Evolutionary conservation across 345 rosid genomes (phyloP).

Genomic region (Arabidopsis arenosa): DNA sequence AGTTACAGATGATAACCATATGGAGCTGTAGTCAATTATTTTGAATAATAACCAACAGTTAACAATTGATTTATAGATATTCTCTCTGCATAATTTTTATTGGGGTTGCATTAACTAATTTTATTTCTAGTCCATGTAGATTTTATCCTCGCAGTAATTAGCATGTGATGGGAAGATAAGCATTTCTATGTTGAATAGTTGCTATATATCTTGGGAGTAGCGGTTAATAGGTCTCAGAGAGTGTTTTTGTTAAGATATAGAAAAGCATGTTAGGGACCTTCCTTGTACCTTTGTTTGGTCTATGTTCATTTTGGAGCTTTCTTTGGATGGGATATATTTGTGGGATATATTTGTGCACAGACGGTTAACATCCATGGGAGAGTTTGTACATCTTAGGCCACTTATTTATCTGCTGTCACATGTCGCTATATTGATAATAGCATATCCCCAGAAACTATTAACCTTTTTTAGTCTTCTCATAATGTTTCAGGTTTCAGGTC

Average conservation of each 20-base stretch:
- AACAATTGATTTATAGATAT: conserved; percentile 16
- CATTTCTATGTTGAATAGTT: neutral
- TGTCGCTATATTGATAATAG: conserved; percentile 20
- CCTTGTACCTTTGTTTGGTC: conserved; percentile 19
- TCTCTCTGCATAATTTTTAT: conserved; percentile 18
- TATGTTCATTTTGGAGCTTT: conserved; percentile 2
- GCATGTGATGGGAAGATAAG: conserved; percentile 20
- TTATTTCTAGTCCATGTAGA: conserved; percentile 13
- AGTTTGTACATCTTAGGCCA: conserved; percentile 14
- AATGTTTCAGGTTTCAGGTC: conserved; percentile 69
- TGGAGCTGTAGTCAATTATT: conserved; percentile 15
- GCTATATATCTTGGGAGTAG: conserved; percentile 12
- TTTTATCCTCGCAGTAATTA: conserved; percentile 1
- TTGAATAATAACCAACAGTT: conserved; percentile 4
- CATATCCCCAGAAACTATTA: conserved; percentile 8
- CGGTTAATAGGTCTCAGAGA: neutral
- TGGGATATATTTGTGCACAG: conserved; percentile 11
- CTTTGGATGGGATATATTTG: conserved; percentile 23
- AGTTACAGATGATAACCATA: conserved; percentile 12
- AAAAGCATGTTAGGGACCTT: conserved; percentile 15
- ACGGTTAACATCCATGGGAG: conserved; percentile 15
- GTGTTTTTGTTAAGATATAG: conserved; percentile 11
- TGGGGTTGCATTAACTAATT: conserved; percentile 8
- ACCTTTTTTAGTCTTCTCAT: conserved; percentile 20
- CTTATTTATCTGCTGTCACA: conserved; percentile 9